Conservation (phyloP, 2,329 filamentous ascomycete genomes). For the Cordyceps militaris region DNA sequence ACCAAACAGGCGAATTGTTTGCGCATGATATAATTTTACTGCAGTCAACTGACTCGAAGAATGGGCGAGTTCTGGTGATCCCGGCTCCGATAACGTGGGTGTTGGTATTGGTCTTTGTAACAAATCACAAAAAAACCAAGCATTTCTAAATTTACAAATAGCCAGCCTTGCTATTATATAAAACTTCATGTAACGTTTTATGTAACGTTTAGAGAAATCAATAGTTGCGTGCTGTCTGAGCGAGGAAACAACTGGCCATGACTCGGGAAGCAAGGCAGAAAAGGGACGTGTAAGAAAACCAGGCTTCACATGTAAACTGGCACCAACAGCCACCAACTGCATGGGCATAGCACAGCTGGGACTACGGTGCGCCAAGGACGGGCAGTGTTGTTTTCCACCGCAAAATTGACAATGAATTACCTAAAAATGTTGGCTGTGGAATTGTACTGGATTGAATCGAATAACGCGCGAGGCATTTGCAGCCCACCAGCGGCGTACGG, state of each 20-base stretch:
- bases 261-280: background rate
- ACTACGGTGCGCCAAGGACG: background rate
- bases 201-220: background rate
- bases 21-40: background rate
- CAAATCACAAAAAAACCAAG: background rate
- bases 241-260: background rate
- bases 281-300: constrained; percentile 1
- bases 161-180: background rate
- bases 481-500: too few relatives aligned
- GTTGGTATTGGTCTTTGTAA: background rate
- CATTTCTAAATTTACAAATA: background rate
- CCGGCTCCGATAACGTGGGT: background rate
- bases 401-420: background rate
- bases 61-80: background rate
- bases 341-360: background rate
- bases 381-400: background rate
- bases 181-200: background rate
- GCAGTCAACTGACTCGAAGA: background rate
- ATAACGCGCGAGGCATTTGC: too few relatives aligned
- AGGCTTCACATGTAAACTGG: background rate
- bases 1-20: background rate
- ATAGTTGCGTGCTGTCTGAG: background rate
- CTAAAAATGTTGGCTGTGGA: background rate
- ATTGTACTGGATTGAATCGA: too few relatives aligned
- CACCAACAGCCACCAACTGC: background rate